Evolutionary conservation across 306 rosid species (phyloP).

Genomic region (Corylus americana): DNA sequence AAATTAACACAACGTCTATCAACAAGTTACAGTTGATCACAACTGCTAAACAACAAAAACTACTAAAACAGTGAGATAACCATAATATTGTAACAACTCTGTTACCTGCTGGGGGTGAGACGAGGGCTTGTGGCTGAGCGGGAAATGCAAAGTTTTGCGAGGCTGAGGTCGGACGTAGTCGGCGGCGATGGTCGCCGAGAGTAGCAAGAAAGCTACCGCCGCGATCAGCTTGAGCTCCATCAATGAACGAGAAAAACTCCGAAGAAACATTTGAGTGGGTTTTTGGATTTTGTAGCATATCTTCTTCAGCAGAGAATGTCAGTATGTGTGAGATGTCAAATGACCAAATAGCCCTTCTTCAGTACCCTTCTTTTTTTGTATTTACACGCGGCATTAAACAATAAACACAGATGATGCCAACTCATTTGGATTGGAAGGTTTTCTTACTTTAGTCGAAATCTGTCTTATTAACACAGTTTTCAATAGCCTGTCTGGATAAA

Average conservation of each 20-base stretch:
- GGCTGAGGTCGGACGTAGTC: constrained; percentile 80
- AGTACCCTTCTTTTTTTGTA: background rate
- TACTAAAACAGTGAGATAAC: no score
- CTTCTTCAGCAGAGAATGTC: background rate
- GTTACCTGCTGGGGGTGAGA: constrained; percentile 79
- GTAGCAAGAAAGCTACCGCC: constrained; percentile 25
- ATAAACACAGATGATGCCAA: no score
- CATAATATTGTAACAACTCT: no score
- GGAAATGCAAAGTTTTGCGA: constrained; percentile 62
- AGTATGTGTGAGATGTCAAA: background rate
- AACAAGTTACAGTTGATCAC: no score
- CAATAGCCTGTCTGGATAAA: no score
- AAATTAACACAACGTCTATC: no score
- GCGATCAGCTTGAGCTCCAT: constrained; percentile 48
- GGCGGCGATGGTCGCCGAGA: constrained; percentile 35
- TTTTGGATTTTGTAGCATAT: background rate
- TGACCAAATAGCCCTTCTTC: background rate
- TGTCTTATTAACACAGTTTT: no score
- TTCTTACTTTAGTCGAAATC: no score
- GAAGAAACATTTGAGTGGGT: no score
- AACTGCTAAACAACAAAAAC: no score
- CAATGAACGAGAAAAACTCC: background rate
- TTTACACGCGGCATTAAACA: no score
- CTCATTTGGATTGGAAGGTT: no score
- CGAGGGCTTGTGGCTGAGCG: constrained; percentile 47